These are phyloP conservation scores for Bruguiera parviflora DNA, from an alignment of 345 rosid genomes.

Conservation along the genomic window DNA sequence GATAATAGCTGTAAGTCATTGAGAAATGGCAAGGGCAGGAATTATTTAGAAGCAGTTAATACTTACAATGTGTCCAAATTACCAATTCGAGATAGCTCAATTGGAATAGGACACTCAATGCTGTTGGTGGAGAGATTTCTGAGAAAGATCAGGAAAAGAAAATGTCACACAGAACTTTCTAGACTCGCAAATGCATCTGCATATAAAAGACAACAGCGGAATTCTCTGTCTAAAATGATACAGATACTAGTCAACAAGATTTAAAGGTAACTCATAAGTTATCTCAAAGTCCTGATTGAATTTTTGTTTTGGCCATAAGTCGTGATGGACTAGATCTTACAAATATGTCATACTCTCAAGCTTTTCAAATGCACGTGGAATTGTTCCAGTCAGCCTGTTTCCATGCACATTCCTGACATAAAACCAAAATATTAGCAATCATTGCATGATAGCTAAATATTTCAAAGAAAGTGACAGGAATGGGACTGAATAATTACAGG, in stretches of 20 bases:
- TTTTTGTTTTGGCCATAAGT: too few relatives aligned
- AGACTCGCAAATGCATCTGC: neutral
- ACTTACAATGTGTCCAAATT: conserved; percentile 91
- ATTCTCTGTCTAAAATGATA: too few relatives aligned
- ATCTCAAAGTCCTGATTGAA: too few relatives aligned
- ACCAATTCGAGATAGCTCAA: conserved; percentile 87
- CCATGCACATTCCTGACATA: conserved; percentile 72
- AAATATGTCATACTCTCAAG: conserved; percentile 89
- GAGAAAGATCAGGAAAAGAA: neutral
- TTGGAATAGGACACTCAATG: conserved; percentile 70
- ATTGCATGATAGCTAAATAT: neutral
- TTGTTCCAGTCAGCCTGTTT: conserved; percentile 71
- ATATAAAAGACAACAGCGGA: neutral
- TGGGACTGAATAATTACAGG: conserved; percentile 47
- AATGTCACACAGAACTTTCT: neutral
- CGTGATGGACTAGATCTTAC: conserved; percentile 42
- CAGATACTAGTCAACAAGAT: too few relatives aligned
- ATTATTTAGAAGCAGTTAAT: conserved; percentile 4
- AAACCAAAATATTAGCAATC: conserved; percentile 16
- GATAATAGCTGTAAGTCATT: neutral
- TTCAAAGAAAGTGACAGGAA: neutral
- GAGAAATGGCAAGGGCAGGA: conserved; percentile 5
- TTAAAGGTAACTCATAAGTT: too few relatives aligned
- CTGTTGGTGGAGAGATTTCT: conserved; percentile 86
- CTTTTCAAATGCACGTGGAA: conserved; percentile 70